These are phyloP conservation scores for Geopyxis carbonaria DNA, from an alignment of 495 filamentous ascomycete genomes.

Conservation along the genomic window DNA sequence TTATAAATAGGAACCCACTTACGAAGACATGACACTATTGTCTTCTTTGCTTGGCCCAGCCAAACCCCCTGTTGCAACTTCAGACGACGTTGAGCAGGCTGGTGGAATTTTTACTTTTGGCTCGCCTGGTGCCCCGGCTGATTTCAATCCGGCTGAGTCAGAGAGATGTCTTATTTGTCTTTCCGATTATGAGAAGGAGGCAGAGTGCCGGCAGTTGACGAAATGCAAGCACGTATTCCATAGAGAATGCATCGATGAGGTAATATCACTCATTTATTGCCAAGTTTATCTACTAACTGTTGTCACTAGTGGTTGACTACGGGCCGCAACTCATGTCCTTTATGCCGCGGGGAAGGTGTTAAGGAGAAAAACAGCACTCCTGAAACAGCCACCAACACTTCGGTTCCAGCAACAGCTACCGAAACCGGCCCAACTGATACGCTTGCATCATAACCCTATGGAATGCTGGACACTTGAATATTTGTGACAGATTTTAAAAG, in stretches of 20 bases:
- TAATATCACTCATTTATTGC: conserved; percentile 25
- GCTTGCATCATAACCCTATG: too few relatives aligned
- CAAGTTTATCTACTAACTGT: conserved; percentile 5
- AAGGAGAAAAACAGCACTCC: conserved; percentile 29
- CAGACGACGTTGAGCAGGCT: conserved; percentile 48
- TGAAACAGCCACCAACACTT: background rate
- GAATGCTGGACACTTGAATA: too few relatives aligned
- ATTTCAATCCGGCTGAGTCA: conserved; percentile 34
- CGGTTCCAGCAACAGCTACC: background rate
- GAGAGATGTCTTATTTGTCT: conserved; percentile 58
- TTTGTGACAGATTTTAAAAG: too few relatives aligned
- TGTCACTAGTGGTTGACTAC: conserved; percentile 53
- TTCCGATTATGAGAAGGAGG: conserved; percentile 49
- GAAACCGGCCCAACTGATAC: background rate
- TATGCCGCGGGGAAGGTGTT: conserved; percentile 60
- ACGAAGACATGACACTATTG: conserved; percentile 63
- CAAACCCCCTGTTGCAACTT: conserved; percentile 54
- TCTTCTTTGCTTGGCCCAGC: conserved; percentile 56
- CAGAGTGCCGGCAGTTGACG: conserved; percentile 43
- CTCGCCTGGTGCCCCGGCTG: conserved; percentile 31
- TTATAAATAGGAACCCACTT: conserved; percentile 45
- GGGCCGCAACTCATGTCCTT: conserved; percentile 60
- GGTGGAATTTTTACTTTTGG: conserved; percentile 41
- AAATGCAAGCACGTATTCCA: conserved; percentile 60
- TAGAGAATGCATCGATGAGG: conserved; percentile 60